A percentile compares a stretch with the other conserved stretches of the same genome.
Conservation (phyloP, 257 asterid genomes). For the Echium plantagineum region DNA sequence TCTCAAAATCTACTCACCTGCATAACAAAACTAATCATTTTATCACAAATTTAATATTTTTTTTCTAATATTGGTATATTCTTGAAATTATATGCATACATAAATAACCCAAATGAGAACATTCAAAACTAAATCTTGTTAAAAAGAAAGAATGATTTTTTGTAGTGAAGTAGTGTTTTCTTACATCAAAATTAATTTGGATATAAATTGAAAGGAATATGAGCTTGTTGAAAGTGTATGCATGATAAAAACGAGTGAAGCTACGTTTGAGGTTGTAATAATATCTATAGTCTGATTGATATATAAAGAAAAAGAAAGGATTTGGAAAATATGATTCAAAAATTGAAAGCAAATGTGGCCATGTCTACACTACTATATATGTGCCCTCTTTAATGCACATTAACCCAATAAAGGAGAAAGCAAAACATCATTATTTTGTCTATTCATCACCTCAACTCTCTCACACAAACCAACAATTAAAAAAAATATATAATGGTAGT, state of each 20-base stretch:
- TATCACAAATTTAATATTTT: neutral
- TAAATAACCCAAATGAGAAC: no score
- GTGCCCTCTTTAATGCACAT: constrained; percentile 35
- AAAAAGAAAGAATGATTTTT: no score
- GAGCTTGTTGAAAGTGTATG: neutral
- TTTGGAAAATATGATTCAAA: constrained; percentile 17
- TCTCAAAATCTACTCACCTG: constrained; percentile 21
- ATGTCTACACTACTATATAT: constrained; percentile 5
- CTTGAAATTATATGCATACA: no score
- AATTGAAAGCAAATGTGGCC: constrained; percentile 40
- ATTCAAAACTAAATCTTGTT: no score
- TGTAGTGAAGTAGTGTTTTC: no score
- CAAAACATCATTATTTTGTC: constrained; percentile 5
- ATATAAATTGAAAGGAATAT: no score
- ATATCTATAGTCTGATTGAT: no score
- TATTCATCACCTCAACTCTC: constrained; percentile 19
- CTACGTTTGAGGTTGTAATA: no score
- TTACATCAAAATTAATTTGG: no score
- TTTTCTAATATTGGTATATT: neutral
- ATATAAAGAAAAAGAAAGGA: no score
- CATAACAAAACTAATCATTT: neutral
- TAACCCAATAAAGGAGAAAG: constrained; percentile 6
- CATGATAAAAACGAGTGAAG: neutral
- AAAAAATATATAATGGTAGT: neutral
- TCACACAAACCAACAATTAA: constrained; percentile 15